Conservation (phyloP, 2,329 filamentous ascomycete genomes). For the Fusarium duplospermum region DNA sequence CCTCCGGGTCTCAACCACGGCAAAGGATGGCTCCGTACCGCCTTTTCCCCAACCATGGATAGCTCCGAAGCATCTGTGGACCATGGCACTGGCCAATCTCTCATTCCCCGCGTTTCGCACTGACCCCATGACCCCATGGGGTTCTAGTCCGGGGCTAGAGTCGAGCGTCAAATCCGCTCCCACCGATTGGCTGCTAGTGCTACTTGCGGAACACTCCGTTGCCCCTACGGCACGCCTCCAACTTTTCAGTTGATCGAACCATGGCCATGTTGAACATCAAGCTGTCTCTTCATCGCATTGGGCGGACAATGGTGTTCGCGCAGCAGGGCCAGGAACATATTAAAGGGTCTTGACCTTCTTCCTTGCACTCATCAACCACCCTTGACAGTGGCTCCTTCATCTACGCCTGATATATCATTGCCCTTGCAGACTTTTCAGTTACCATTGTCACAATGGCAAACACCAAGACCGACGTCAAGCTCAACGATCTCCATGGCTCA, state of each 20-base stretch:
- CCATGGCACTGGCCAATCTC: neutral
- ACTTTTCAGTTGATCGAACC: neutral
- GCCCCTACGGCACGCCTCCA: neutral
- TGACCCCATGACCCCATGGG: neutral
- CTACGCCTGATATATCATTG: neutral
- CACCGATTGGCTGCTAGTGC: slow-evolving; percentile 24
- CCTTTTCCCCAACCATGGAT: neutral
- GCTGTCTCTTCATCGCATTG: neutral
- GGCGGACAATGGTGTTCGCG: neutral
- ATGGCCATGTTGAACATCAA: neutral
- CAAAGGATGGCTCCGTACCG: neutral
- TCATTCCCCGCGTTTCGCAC: neutral
- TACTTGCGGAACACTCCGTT: neutral
- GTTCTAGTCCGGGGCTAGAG: neutral
- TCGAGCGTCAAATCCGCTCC: slow-evolving; percentile 10
- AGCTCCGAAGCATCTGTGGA: neutral
- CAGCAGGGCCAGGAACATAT: neutral
- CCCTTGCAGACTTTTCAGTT: neutral
- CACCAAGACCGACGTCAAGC: neutral
- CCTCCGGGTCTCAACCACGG: neutral
- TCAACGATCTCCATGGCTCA: neutral
- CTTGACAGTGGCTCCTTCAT: neutral
- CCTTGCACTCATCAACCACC: neutral
- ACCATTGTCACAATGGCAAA: neutral
- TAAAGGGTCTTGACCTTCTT: neutral